Evolutionary conservation across 495 filamentous ascomycete species (phyloP).

Genomic region (Talaromyces proteolyticus): DNA sequence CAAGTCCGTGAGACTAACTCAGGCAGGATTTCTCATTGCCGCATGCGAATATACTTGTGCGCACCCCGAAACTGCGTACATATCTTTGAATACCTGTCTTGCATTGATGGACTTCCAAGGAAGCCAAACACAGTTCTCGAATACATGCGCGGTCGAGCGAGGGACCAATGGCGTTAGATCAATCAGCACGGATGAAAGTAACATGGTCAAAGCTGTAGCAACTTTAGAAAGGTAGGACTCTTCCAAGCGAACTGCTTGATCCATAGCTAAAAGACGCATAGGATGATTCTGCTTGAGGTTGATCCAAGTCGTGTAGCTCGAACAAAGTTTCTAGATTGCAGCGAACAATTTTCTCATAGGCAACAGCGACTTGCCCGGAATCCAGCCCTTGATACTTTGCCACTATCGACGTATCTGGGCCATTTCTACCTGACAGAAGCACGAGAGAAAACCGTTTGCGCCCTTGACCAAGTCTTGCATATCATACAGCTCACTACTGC

Average conservation of each 20-base stretch:
- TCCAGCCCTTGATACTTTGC: too few relatives aligned
- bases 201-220: slow-evolving; percentile 1
- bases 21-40: slow-evolving; percentile 27
- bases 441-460: neutral
- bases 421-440: too few relatives aligned
- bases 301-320: neutral
- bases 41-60: slow-evolving; percentile 24
- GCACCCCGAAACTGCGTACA: slow-evolving; percentile 19
- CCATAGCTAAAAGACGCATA: neutral
- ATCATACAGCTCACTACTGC: neutral
- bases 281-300: slow-evolving; percentile 2
- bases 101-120: slow-evolving; percentile 16
- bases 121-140: neutral
- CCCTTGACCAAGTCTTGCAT: neutral
- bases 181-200: neutral
- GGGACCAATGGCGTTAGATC: too few relatives aligned
- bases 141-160: too few relatives aligned
- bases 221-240: neutral
- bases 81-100: slow-evolving; percentile 22
- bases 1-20: slow-evolving; percentile 24
- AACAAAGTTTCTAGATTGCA: neutral
- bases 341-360: too few relatives aligned
- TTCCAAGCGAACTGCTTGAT: neutral
- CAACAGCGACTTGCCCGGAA: too few relatives aligned
- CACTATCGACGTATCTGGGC: too few relatives aligned